Conservation (phyloP, 2,329 filamentous ascomycete genomes). For the Aspergillus cejpii region DNA sequence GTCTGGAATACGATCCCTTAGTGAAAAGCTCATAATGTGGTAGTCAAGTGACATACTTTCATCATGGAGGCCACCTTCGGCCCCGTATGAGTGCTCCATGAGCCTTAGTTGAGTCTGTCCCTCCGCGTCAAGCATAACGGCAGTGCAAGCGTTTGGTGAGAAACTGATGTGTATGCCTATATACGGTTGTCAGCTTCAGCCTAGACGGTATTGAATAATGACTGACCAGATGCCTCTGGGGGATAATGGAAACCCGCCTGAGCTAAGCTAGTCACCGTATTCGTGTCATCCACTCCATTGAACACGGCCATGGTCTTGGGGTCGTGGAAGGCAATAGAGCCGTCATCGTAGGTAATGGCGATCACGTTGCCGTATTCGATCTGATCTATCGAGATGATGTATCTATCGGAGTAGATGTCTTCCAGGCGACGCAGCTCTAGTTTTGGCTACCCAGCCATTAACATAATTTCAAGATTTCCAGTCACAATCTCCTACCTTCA, state of each 20-base stretch:
- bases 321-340: constrained; percentile 73
- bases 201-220: background rate
- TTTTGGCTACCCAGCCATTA: constrained; percentile 36
- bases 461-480: constrained; percentile 1
- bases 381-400: constrained; percentile 61
- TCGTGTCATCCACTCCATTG: constrained; percentile 56
- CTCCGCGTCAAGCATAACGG: constrained; percentile 35
- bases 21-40: background rate
- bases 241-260: constrained; percentile 72
- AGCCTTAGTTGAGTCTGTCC: constrained; percentile 35
- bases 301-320: constrained; percentile 65
- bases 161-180: constrained; percentile 36
- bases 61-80: constrained; percentile 31
- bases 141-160: constrained; percentile 42
- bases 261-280: constrained; percentile 61
- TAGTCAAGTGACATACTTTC: constrained; percentile 29
- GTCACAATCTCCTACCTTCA: constrained; percentile 25
- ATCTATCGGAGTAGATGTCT: constrained; percentile 62
- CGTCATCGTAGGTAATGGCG: constrained; percentile 69
- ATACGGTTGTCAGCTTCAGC: constrained; percentile 9
- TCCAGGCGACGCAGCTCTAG: constrained; percentile 57
- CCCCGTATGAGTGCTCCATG: constrained; percentile 39
- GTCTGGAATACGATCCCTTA: constrained; percentile 19
- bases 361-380: constrained; percentile 66
- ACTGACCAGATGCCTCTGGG: constrained; percentile 56